phyloP scores from a whole-genome alignment of 2,329 filamentous ascomycete species.

The Huntiella bhutanensis region DNA sequence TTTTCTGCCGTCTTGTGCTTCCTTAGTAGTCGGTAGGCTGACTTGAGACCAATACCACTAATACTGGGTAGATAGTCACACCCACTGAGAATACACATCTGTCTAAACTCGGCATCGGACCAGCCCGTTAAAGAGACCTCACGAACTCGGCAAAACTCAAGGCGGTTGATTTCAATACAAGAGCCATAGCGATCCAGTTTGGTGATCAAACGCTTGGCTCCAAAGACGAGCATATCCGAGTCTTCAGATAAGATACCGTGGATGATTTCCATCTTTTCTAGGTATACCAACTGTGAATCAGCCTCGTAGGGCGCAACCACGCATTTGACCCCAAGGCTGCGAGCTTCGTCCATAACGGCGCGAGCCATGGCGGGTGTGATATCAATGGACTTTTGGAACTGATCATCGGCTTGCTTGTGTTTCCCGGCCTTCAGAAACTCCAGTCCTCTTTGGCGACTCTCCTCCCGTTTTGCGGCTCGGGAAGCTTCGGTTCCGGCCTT shows the following conservation, averaged over 20 bases:
- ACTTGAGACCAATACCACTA: constrained; percentile 75
- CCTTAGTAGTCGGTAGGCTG: constrained; percentile 72
- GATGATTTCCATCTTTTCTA: constrained; percentile 71
- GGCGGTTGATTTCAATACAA: constrained; percentile 77
- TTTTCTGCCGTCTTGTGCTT: constrained; percentile 79
- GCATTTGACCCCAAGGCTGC: constrained; percentile 60
- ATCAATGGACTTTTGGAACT: constrained; percentile 89
- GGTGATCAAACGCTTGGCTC: constrained; percentile 73
- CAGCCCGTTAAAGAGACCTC: constrained; percentile 82
- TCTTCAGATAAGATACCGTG: constrained; percentile 87
- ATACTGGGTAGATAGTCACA: constrained; percentile 90
- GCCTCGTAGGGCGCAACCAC: constrained; percentile 95
- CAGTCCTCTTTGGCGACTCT: constrained; percentile 55
- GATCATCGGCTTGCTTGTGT: constrained; percentile 56
- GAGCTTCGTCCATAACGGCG: constrained; percentile 77
- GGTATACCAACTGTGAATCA: constrained; percentile 87
- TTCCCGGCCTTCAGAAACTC: constrained; percentile 71
- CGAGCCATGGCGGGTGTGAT: constrained; percentile 93
- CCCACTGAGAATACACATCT: constrained; percentile 90
- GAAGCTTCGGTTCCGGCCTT: constrained; percentile 75
- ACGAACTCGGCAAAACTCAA: constrained; percentile 71
- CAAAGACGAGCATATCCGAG: constrained; percentile 89
- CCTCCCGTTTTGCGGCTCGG: constrained; percentile 54
- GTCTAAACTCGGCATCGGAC: constrained; percentile 77
- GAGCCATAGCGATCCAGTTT: constrained; percentile 90